Evolutionary conservation across 2,329 filamentous ascomycete genomes (phyloP).

Genomic region (Tolypocladium endophyticum): DNA sequence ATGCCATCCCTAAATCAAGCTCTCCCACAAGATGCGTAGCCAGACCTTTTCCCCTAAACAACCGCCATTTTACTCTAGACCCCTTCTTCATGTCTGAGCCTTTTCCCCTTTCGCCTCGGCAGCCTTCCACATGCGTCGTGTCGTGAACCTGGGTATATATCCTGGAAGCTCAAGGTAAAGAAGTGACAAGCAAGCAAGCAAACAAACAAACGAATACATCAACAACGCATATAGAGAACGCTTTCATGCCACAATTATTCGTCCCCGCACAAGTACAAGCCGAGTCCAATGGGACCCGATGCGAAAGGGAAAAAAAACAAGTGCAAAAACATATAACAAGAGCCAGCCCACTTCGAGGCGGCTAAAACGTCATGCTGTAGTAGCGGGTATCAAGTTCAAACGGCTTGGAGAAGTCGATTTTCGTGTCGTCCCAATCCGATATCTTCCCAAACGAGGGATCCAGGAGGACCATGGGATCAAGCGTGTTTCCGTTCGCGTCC

Average conservation of each 20-base stretch:
- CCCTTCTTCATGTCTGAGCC: background rate
- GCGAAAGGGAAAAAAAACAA: background rate
- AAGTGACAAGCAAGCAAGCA: slow-evolving; percentile 1
- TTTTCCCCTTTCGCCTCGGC: background rate
- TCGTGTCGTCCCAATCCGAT: slow-evolving; percentile 39
- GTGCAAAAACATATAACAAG: background rate
- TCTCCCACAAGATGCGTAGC: background rate
- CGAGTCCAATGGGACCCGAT: background rate
- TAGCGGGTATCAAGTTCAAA: slow-evolving; percentile 37
- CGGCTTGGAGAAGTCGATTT: slow-evolving; percentile 39
- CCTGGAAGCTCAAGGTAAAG: slow-evolving; percentile 12
- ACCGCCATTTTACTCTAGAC: background rate
- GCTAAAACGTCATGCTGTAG: slow-evolving; percentile 20
- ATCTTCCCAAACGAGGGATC: slow-evolving; percentile 11
- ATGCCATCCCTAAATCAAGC: background rate
- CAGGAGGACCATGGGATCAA: slow-evolving; percentile 19
- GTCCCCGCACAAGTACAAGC: background rate
- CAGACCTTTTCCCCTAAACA: background rate
- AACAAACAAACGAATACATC: slow-evolving; percentile 2
- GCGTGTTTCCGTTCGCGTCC: slow-evolving; percentile 3
- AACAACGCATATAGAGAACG: slow-evolving; percentile 1
- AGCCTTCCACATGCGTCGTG: background rate
- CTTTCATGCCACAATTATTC: background rate
- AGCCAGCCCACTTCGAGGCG: slow-evolving; percentile 4
- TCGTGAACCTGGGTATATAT: slow-evolving; percentile 17